Base-by-base conservation (phyloP, 2,329 filamentous ascomycete genomes). In the Colletotrichum liriopes region DNA sequence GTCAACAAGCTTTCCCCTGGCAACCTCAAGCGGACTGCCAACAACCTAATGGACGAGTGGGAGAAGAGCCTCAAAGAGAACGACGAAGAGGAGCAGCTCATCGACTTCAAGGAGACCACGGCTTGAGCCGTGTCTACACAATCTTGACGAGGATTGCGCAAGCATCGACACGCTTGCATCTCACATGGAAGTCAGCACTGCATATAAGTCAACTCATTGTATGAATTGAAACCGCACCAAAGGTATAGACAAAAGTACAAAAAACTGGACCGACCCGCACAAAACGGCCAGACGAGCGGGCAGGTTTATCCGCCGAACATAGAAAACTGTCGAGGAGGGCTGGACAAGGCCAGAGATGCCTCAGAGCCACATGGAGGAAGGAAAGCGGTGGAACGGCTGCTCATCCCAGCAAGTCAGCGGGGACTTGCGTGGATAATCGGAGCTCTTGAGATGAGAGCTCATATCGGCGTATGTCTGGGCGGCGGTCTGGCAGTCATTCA, bases 11-110 rank as follows among this genome's bases (percentile, higher is more conserved):
- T 95, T 52, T 89, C 90, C 11, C 93, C 95, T 0, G 91, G 91
- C 76, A 95, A 94, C 77, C 84, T 98, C 76, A 94, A 94, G 79
- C 89, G 91, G 47, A 96, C 94, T 0, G 94, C 95, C n/a, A 93
- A 92, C 45, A 93, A 93, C 74, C 86, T 98, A 69, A 94, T 98
- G 90, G 93, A 92, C 75, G 95, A 98, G 79, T 97, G 94, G 94
- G 96, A 98, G 84, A 94, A 91, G 81, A 93, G 90, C 75, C 84
- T 95, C 18, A 67, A 65, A 35, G 55, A 80, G 63, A 47, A 18
- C 1, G 65, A 70, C 54, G 54, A 72, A 51, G 51, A 61, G 45
- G 65, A 67, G 52, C 69, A 71, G 65, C 60, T 71, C 12, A 65
- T 72, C 26, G 68, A 69, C 51, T 72, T 69, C n/a, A 72, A 72